Conservation (phyloP, 202 grass and related monocot species). For the Miscanthus sacchariflorus region DNA sequence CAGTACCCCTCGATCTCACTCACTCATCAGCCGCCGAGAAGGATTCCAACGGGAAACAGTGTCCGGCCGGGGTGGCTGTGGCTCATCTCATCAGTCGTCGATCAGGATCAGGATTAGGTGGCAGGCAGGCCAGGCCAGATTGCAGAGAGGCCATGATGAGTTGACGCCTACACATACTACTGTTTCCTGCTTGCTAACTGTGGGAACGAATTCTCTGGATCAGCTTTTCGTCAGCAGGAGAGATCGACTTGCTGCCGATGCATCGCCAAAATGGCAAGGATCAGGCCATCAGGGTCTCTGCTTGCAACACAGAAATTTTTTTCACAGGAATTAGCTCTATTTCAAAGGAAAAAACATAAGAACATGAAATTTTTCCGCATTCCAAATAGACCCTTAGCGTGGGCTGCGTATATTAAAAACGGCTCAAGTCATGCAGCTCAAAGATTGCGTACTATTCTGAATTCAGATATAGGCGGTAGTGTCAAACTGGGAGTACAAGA, state of each 20-base stretch:
- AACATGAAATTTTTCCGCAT: no score
- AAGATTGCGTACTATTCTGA: neutral
- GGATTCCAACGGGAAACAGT: slow-evolving; percentile 8
- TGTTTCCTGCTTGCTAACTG: neutral
- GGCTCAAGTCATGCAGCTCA: no score
- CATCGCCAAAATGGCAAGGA: neutral
- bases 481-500: neutral
- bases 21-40: no score
- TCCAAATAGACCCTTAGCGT: neutral
- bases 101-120: neutral
- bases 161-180: neutral
- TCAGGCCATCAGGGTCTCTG: no score
- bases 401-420: neutral
- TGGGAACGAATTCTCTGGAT: neutral
- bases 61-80: no score
- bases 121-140: neutral
- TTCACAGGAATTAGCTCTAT: no score
- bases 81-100: neutral
- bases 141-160: neutral
- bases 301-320: no score
- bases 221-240: neutral
- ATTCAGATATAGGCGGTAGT: neutral
- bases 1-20: neutral
- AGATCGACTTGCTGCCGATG: neutral
- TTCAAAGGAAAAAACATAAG: no score